Evolutionary conservation across 306 rosid genomes (phyloP), one percentile per base, ranked within the genome.

Genomic region (Acacia melanoxylon): DNA sequence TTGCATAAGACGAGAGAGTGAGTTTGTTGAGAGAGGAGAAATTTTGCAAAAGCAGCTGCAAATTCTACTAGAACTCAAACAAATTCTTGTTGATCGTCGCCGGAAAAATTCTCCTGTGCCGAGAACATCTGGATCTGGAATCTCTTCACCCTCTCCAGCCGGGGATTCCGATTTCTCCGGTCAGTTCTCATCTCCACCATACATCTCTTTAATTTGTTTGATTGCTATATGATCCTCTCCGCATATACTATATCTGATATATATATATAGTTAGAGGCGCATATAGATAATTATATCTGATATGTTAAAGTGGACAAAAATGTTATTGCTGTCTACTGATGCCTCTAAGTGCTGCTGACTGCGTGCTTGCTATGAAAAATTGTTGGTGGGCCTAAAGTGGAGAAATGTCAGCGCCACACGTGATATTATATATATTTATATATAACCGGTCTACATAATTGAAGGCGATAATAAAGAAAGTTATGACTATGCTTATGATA

Each of bases 1-100:
- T 85, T 95, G 88, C 78, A 83, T 70, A 54, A 82, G 49, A n/a
- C 92, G 74, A 82, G 98, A 95, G 85, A 42, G 8, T 22, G 99
- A 91, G 56, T 85, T 95, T 81, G 61, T 88, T 11, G 97, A 91
- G 87, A 92, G 92, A 80, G 94, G 94, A 80, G 93, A 92, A 37
- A 72, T 65, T 76, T 65, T 95, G 2, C 89, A 37, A 79, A 91
- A 93, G 27, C 97, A 95, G 54, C 93, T 88, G 19, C 88, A 87
- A 52, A 88, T 85, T 48, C 59, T 93, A 83, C 31, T 84, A 0
- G 92, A 93, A 8, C 89, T 93, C n/a, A 93, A 91, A 51, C 89
- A 87, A 78, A 61, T 93, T 80, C 77, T 90, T 22, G 37, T 62
- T 2, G 75, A 87, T 17, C 88, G 89, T 1, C 85, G 86, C 49